Evolutionary conservation across 768 basidiomycete genomes (phyloP).

Genomic region (Chlorophyllum brunneum): DNA sequence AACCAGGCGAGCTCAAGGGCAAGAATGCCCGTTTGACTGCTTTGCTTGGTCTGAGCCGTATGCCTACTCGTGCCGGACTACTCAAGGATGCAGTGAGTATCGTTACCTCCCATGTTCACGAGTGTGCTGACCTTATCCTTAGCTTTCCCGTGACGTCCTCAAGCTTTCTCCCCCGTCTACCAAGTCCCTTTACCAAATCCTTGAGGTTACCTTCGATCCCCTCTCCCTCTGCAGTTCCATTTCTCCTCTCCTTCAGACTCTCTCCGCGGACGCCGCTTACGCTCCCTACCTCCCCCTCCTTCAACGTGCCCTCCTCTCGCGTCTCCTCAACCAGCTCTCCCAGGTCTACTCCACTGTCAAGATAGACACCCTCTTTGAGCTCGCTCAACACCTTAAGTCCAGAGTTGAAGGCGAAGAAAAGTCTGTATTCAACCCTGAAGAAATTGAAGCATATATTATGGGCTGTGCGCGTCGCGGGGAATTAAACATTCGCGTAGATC

Average conservation of each 20-base stretch:
- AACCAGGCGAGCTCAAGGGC: slow-evolving; percentile 46
- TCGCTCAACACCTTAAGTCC: slow-evolving; percentile 67
- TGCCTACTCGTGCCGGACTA: slow-evolving; percentile 84
- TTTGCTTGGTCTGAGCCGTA: slow-evolving; percentile 76
- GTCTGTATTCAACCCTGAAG: slow-evolving; percentile 64
- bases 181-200: slow-evolving; percentile 77
- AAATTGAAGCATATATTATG: slow-evolving; percentile 91
- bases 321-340: slow-evolving; percentile 85
- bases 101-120: background rate
- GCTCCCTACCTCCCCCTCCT: slow-evolving; percentile 86
- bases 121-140: slow-evolving; percentile 3
- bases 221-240: slow-evolving; percentile 77
- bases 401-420: slow-evolving; percentile 40
- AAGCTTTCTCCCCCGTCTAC: slow-evolving; percentile 71
- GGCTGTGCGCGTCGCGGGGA: slow-evolving; percentile 86
- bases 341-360: slow-evolving; percentile 90
- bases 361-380: slow-evolving; percentile 68
- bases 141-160: slow-evolving; percentile 83
- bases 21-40: slow-evolving; percentile 79
- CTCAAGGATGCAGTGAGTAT: slow-evolving; percentile 80
- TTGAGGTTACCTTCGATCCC: slow-evolving; percentile 93
- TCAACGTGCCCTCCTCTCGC: slow-evolving; percentile 86
- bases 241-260: slow-evolving; percentile 68
- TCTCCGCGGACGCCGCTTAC: slow-evolving; percentile 57
- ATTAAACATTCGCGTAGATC: slow-evolving; percentile 83